phyloP scores from a whole-genome alignment of 2,329 filamentous ascomycete species.

The Elsinoe necatrix region DNA sequence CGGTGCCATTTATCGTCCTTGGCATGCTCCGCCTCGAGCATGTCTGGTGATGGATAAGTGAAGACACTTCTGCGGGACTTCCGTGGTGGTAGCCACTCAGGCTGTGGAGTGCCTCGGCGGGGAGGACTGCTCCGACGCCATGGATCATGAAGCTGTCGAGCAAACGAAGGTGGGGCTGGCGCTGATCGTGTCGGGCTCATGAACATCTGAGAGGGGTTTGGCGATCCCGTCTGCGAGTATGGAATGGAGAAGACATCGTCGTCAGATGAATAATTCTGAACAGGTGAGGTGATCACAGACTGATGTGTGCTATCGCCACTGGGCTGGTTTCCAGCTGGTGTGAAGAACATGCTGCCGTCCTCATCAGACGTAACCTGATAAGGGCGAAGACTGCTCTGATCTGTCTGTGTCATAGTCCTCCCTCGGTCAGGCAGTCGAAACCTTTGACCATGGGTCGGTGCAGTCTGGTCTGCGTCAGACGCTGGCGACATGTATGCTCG shows the following conservation, averaged over 20 bases:
- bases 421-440: neutral
- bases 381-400: neutral
- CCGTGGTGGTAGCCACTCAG: conserved; percentile 20
- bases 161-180: neutral
- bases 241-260: neutral
- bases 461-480: neutral
- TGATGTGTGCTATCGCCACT: too few relatives aligned
- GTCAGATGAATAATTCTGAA: neutral
- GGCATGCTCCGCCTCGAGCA: conserved; percentile 21
- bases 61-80: conserved; percentile 22
- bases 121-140: neutral
- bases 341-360: neutral
- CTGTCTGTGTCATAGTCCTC: neutral
- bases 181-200: neutral
- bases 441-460: neutral
- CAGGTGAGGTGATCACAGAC: too few relatives aligned
- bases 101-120: neutral
- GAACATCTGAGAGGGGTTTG: neutral
- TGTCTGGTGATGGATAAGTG: conserved; percentile 22
- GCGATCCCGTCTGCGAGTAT: neutral
- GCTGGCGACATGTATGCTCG: neutral
- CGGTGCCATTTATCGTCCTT: neutral
- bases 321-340: neutral
- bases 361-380: neutral
- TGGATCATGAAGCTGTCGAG: neutral